Percentiles rank a stretch among this genome's conserved stretches.
phyloP scores from a whole-genome alignment of 805 yeast genomes.

The Candida easanensis region DNA sequence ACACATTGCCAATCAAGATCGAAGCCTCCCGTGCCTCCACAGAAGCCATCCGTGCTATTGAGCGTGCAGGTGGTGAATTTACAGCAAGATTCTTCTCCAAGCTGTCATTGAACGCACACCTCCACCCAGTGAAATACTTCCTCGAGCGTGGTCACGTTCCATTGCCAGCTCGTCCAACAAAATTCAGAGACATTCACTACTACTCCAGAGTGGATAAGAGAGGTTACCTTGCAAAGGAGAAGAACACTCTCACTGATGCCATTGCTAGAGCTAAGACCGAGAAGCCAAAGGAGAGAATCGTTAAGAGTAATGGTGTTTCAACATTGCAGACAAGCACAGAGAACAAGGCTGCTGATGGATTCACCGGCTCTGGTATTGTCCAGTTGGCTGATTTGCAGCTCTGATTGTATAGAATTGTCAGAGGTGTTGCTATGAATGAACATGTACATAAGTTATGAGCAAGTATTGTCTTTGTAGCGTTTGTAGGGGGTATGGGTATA shows the following conservation, averaged over 20 bases:
- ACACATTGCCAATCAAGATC: conserved; percentile 61
- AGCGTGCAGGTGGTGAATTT: conserved; percentile 68
- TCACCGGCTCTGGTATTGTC: conserved; percentile 24
- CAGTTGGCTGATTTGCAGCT: conserved; percentile 23
- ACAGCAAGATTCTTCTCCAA: conserved; percentile 68
- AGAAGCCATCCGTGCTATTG: conserved; percentile 72
- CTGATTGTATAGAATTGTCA: conserved; percentile 4
- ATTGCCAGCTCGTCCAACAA: conserved; percentile 79
- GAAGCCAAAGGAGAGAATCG: conserved; percentile 10
- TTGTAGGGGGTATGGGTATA: too few species aligned
- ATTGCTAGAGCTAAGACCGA: conserved; percentile 20
- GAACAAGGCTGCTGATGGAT: conserved; percentile 24
- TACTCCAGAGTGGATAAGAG: conserved; percentile 69
- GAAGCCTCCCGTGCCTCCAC: conserved; percentile 82
- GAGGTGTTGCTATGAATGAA: not conserved
- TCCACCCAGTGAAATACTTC: conserved; percentile 69
- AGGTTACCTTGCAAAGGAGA: conserved; percentile 64
- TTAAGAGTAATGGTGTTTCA: conserved; percentile 9
- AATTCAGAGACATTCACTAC: conserved; percentile 73
- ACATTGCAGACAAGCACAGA: conserved; percentile 12
- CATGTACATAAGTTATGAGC: not conserved
- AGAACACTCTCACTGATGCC: conserved; percentile 21
- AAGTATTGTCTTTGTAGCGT: not conserved
- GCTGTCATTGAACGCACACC: conserved; percentile 70
- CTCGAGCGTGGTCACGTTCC: conserved; percentile 78